phyloP scores from a whole-genome alignment of 1,139 yeast genomes.

The Scheffersomyces segobiensis region DNA sequence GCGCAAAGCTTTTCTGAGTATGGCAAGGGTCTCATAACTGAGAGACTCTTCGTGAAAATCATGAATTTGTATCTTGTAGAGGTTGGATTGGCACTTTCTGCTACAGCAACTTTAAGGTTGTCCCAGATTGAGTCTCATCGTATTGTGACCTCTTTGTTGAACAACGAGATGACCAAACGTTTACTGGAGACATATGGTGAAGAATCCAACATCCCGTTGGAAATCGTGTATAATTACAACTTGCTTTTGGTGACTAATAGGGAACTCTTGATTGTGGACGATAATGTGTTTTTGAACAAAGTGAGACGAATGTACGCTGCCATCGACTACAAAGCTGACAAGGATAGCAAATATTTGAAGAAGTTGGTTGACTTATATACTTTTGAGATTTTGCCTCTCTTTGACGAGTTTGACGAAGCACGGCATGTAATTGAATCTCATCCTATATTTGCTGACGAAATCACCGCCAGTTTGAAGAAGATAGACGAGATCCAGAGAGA shows the following conservation, averaged over 20 bases:
- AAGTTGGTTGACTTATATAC: constrained; percentile 35
- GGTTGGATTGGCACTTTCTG: constrained; percentile 27
- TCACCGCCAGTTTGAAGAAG: constrained; percentile 15
- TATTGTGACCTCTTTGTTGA: constrained; percentile 13
- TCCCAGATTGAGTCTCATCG: not conserved
- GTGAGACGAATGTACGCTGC: constrained; percentile 12
- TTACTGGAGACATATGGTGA: constrained; percentile 21
- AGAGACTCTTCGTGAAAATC: constrained; percentile 33
- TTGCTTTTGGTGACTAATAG: constrained; percentile 28
- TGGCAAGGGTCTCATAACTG: constrained; percentile 26
- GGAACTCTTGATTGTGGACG: constrained; percentile 9
- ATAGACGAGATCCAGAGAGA: constrained; percentile 19
- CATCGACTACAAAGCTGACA: constrained; percentile 2
- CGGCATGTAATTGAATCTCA: constrained; percentile 24
- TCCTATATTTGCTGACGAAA: constrained; percentile 13
- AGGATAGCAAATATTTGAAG: constrained; percentile 19
- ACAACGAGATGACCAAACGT: constrained; percentile 24
- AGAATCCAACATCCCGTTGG: constrained; percentile 29
- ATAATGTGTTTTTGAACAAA: constrained; percentile 6
- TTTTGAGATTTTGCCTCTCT: constrained; percentile 37
- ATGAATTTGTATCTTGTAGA: constrained; percentile 38
- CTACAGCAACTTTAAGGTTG: not conserved
- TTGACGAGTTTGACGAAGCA: constrained; percentile 30
- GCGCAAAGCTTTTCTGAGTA: constrained; percentile 22
- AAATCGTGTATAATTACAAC: constrained; percentile 34